Conservation (phyloP, 345 rosid genomes). For the Populus euphratica region DNA sequence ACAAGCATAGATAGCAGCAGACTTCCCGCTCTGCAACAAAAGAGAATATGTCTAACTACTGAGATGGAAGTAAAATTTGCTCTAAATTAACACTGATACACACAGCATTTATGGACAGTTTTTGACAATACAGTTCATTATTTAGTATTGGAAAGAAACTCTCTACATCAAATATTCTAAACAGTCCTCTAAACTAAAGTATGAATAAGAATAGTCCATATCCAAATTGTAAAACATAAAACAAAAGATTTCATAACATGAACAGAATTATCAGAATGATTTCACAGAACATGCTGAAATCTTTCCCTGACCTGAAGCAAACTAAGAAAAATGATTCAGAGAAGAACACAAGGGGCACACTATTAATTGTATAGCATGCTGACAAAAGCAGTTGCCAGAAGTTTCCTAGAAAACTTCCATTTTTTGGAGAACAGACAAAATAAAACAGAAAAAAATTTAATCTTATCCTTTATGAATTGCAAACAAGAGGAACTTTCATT, state of each 20-base stretch:
- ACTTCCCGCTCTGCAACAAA: conserved; percentile 82
- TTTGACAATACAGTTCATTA: background rate
- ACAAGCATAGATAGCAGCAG: conserved; percentile 88
- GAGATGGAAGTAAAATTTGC: conserved; percentile 9
- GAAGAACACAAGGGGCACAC: background rate
- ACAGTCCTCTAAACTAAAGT: conserved; percentile 1
- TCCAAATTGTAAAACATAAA: background rate
- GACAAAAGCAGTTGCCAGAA: background rate
- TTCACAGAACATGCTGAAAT: background rate
- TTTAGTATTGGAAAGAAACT: background rate
- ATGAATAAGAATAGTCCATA: background rate
- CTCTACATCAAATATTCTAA: background rate
- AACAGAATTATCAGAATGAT: background rate
- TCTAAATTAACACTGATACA: background rate
- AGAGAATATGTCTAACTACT: background rate
- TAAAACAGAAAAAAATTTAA: background rate
- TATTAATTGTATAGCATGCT: background rate
- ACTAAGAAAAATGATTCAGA: background rate
- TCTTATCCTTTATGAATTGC: background rate
- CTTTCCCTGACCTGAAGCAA: background rate
- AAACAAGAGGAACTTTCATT: background rate
- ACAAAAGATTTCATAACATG: background rate
- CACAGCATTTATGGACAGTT: background rate
- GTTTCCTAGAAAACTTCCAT: background rate
- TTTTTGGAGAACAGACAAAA: background rate